Evolutionary conservation across 2,329 filamentous ascomycete species (phyloP).

Genomic region (Stachybotrys echinatus): DNA sequence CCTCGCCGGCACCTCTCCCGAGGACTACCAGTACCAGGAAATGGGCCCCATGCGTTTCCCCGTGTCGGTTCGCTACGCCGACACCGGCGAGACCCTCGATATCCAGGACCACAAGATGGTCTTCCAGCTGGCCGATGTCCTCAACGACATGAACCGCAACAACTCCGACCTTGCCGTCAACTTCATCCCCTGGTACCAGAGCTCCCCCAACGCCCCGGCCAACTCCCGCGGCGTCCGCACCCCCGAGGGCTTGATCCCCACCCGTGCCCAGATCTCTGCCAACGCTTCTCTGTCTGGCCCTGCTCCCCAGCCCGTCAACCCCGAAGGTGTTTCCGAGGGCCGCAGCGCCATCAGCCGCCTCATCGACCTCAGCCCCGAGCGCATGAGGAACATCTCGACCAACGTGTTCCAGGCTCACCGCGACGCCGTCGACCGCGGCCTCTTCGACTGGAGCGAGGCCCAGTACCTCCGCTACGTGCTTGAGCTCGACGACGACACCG

Average conservation of each 20-base stretch:
- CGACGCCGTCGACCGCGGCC: conserved; percentile 18
- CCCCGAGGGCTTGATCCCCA: conserved; percentile 47
- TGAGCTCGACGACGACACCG: conserved; percentile 28
- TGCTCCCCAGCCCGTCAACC: background rate
- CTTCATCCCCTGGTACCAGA: conserved; percentile 59
- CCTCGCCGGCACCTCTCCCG: conserved; percentile 25
- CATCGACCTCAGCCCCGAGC: conserved; percentile 11
- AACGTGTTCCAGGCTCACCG: conserved; percentile 25
- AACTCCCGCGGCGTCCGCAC: conserved; percentile 41
- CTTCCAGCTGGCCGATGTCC: conserved; percentile 6
- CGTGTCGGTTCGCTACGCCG: conserved; percentile 13
- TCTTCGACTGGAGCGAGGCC: conserved; percentile 24
- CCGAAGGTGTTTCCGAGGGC: background rate
- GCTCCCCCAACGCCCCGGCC: conserved; percentile 45
- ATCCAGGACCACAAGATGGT: conserved; percentile 9
- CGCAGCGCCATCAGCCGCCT: background rate
- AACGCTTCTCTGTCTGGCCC: conserved; percentile 23
- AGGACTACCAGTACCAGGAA: conserved; percentile 15
- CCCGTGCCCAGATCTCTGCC: conserved; percentile 37
- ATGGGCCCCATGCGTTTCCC: conserved; percentile 16
- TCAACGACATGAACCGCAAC: conserved; percentile 17
- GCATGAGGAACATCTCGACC: conserved; percentile 12
- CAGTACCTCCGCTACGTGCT: conserved; percentile 26
- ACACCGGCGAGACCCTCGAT: conserved; percentile 17
- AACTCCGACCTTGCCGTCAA: conserved; percentile 43